phyloP scores from a whole-genome alignment of 2,329 filamentous ascomycete genomes.

The Epichloe gansuensis region DNA sequence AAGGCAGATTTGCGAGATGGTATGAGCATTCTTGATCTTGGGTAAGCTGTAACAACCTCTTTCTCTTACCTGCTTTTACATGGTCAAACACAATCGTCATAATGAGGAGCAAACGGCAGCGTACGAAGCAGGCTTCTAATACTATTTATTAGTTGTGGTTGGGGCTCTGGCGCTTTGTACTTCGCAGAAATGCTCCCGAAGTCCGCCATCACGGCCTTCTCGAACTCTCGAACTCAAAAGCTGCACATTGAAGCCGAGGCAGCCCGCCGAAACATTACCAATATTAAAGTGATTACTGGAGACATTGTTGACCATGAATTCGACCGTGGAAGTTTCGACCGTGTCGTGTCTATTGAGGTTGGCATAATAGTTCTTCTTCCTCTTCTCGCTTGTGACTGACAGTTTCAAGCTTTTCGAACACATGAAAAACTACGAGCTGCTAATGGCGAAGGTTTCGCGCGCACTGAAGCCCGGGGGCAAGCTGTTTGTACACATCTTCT shows the following conservation, averaged over 20 bases:
- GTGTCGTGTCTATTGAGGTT: slow-evolving; percentile 51
- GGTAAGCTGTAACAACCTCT: slow-evolving; percentile 26
- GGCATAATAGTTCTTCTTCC: neutral
- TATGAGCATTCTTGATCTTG: slow-evolving; percentile 49
- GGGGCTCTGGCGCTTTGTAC: slow-evolving; percentile 53
- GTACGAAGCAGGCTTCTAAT: neutral
- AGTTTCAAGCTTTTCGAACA: slow-evolving; percentile 51
- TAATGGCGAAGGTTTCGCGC: slow-evolving; percentile 49
- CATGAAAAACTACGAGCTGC: slow-evolving; percentile 61
- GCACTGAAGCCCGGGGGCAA: slow-evolving; percentile 51
- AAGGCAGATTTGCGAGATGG: slow-evolving; percentile 46
- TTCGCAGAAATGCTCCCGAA: slow-evolving; percentile 53
- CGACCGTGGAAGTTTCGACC: slow-evolving; percentile 42
- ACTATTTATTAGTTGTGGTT: slow-evolving; percentile 42
- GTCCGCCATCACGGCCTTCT: slow-evolving; percentile 51
- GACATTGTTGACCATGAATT: slow-evolving; percentile 57
- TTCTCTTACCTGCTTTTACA: neutral
- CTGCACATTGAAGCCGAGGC: slow-evolving; percentile 50
- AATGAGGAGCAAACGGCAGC: neutral
- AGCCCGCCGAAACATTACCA: slow-evolving; percentile 39
- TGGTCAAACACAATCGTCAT: neutral
- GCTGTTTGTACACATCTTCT: slow-evolving; percentile 57
- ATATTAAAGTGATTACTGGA: slow-evolving; percentile 52
- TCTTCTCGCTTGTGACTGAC: neutral
- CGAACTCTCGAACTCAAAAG: slow-evolving; percentile 57